phyloP scores from a whole-genome alignment of 768 basidiomycete species.

The Guyanaporus albipodus region DNA sequence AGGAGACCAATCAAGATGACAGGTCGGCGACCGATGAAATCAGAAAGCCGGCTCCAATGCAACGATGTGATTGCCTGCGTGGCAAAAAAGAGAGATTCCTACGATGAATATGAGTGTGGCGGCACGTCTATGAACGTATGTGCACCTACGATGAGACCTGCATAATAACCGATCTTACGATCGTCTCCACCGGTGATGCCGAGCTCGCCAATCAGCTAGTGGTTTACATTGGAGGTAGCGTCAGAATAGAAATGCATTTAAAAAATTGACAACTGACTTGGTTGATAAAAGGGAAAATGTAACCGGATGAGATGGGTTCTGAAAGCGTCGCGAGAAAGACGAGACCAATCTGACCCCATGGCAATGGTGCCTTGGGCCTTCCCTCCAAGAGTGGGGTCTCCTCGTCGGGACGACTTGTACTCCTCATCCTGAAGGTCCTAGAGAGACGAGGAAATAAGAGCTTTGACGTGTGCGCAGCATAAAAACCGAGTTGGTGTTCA shows the following conservation, averaged over 20 bases:
- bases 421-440: neutral
- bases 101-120: neutral
- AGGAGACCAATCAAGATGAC: conserved; percentile 54
- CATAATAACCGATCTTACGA: conserved; percentile 65
- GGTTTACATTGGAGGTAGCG: neutral
- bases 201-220: neutral
- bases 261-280: neutral
- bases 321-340: neutral
- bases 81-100: conserved; percentile 63
- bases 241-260: too few relatives aligned
- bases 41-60: conserved; percentile 63
- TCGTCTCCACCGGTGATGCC: conserved; percentile 31
- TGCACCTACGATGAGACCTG: conserved; percentile 50
- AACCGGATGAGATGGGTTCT: neutral
- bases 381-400: neutral
- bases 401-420: neutral
- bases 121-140: neutral
- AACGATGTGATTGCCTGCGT: conserved; percentile 56
- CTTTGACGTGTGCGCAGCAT: too few relatives aligned
- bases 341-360: neutral
- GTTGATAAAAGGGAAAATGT: neutral
- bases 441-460: too few relatives aligned
- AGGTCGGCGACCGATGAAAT: conserved; percentile 58
- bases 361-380: neutral
- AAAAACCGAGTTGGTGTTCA: too few relatives aligned